Base-by-base conservation (phyloP, 2,329 filamentous ascomycete species). In the Paecilomyces dactylethromorphus region DNA sequence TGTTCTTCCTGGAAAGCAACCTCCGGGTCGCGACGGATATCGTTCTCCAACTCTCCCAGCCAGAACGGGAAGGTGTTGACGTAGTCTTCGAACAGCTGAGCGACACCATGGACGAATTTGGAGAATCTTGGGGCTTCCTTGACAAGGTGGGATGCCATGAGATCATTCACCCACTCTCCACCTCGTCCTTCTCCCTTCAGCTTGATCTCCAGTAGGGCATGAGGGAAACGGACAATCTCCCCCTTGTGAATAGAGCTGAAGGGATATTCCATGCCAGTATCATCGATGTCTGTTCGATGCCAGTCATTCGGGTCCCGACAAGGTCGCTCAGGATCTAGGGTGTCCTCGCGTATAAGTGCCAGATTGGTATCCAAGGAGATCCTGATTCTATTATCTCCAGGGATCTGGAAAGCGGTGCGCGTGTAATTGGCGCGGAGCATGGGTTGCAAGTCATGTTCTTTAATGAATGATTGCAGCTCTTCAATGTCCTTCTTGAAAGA, bases 31-130 rank as follows among this genome's bases (percentile, higher is more conserved):
- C 90, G 91, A 65, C 93, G 88, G 70, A 99, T 99, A 71, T 99
- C 94, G 32, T 85, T 90, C 71, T 97, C 93, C 51, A 97, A 82
- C 62, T 96, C 90, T 67, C 88, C 88, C 33, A 97, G 84, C 94
- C 94, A 99, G 79, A 97, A 97, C 13, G 94, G 94, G 69, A 97
- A 87, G 62, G 86, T 92, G 77, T 97, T 97, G 73, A 99, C 92
- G 69, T 96, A 86, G 74, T 99, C 91, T 68, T 97, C 94, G 66
- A 97, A 97, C 1, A 99, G 82, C 45, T 88, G 87, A 7, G 93
- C 92, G 3, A 95, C 87, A 61, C 94, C 94, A 68, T 99, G 93
- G 2, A 96, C 89, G 67, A 97, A 99, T 74, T 99, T 99, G 68
- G 92, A 97, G 78, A 99, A 99, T 55, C 89, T 86, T 1, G 92